Evolutionary conservation across 2,329 filamentous ascomycete genomes (phyloP), one percentile per base, ranked within the genome.

Genomic region (Aurifilum marmelostoma): DNA sequence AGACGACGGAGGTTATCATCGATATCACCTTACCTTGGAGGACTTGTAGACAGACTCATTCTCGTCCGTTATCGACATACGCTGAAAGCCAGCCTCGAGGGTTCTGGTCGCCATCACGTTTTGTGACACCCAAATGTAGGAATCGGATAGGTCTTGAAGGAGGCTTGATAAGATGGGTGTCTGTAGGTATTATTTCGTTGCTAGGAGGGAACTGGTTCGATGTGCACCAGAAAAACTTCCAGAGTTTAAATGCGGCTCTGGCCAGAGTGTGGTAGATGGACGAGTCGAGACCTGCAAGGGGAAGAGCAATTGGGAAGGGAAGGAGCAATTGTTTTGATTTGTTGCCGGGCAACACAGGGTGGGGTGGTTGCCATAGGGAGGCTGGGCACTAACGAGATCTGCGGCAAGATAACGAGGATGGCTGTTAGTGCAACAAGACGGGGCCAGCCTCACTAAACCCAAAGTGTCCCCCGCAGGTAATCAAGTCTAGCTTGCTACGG

Each of bases 21-120:
- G 80, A 80, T 27, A 18, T 24, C 11, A 5, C n/a, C 68, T 60
- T 54, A 95, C 94, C 89, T 97, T 97, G 71, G 88, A 80, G 71
- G 88, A 80, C 81, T 97, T 97, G 78, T 92, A 90, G 34, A 78
- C 72, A 72, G 83, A 80, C 69, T 93, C 91, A 77, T 95, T 97
- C 81, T 97, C 94, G 77, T 97, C 94, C 75, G 92, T 91, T 72
- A 97, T 92, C 27, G 92, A 91, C 82, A 97, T 88, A 80, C 90
- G 91, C 88, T 97, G 94, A 77, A 98, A 93, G 75, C 92, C 92
- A 81, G 92, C 85, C 82, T 97, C 95, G 61, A 98, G 85, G 65
- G 88, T 89, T 74, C 92, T 88, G 73, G 94, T 63, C 24, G 67
- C 88, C 92, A 95, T 89, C 70, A 72, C 74, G 67, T 62, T 65